Conservation (phyloP, 352 stramenopile species). For the Phytophthora lateralis region DNA sequence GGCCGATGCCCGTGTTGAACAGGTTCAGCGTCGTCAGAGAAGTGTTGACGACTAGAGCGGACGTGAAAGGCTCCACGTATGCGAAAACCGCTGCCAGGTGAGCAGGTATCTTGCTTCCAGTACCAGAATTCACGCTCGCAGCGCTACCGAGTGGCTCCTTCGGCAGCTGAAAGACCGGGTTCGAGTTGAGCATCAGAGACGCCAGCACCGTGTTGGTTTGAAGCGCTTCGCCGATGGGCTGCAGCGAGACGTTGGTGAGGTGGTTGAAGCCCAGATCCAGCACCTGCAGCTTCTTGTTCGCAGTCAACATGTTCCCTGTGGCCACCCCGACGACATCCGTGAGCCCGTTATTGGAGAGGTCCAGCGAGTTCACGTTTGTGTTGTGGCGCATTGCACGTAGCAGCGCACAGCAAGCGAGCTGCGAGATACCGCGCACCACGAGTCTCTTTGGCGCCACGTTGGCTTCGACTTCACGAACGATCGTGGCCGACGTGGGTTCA, state of each 20-base stretch:
- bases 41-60: constrained; percentile 38
- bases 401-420: constrained; percentile 58
- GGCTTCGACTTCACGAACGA: constrained; percentile 57
- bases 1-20: constrained; percentile 62
- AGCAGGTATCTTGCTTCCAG: constrained; percentile 16
- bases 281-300: constrained; percentile 55
- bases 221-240: constrained; percentile 45
- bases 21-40: constrained; percentile 62
- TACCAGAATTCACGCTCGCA: constrained; percentile 4
- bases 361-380: constrained; percentile 56
- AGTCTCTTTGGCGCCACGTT: constrained; percentile 57
- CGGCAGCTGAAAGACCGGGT: constrained; percentile 43
- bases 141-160: constrained; percentile 23
- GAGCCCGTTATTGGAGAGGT: constrained; percentile 67
- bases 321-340: constrained; percentile 44
- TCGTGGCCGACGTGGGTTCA: constrained; percentile 50
- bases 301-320: constrained; percentile 57
- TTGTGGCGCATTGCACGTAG: constrained; percentile 65
- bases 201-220: constrained; percentile 53
- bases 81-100: constrained; percentile 23
- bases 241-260: constrained; percentile 46
- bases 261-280: constrained; percentile 68
- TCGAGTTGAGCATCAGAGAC: constrained; percentile 65
- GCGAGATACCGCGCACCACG: constrained; percentile 53
- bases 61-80: constrained; percentile 46